Conservation (phyloP, 2,329 filamentous ascomycete species). For the Teratosphaeria viscida region DNA sequence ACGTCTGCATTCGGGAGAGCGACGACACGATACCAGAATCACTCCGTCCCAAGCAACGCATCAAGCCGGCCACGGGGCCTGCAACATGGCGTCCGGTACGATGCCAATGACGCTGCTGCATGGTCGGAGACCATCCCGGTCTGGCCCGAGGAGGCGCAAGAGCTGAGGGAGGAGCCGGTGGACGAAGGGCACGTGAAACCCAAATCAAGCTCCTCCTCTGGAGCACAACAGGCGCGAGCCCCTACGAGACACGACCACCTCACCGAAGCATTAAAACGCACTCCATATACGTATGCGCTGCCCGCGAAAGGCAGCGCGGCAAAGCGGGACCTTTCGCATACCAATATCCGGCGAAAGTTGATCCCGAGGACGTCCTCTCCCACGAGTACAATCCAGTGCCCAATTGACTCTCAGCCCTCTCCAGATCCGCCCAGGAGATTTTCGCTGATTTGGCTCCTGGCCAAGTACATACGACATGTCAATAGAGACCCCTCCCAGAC, state of each 20-base stretch:
- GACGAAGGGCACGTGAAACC: not conserved
- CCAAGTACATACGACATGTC: constrained; percentile 8
- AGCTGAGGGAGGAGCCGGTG: not conserved
- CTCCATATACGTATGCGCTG: not conserved
- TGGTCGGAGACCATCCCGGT: not conserved
- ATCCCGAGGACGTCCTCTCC: not conserved
- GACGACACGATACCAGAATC: not conserved
- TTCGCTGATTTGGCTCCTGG: not conserved
- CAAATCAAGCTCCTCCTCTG: not conserved
- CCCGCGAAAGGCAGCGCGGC: not conserved
- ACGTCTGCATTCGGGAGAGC: not conserved
- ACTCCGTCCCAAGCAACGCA: not conserved
- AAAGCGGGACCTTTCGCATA: not conserved
- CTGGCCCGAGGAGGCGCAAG: not conserved
- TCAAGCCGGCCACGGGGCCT: not conserved
- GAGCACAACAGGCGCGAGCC: not conserved
- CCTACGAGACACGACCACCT: not conserved
- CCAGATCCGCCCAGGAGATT: not conserved
- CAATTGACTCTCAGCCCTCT: not conserved
- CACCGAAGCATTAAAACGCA: not conserved
- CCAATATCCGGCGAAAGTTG: not conserved
- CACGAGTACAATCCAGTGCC: not conserved
- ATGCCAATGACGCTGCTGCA: not conserved
- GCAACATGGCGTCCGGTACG: not conserved
- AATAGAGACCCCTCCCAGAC: not conserved